These are phyloP conservation scores for Vitis rupestris DNA, from an alignment of 164 flowering plant species.

Conservation along the genomic window DNA sequence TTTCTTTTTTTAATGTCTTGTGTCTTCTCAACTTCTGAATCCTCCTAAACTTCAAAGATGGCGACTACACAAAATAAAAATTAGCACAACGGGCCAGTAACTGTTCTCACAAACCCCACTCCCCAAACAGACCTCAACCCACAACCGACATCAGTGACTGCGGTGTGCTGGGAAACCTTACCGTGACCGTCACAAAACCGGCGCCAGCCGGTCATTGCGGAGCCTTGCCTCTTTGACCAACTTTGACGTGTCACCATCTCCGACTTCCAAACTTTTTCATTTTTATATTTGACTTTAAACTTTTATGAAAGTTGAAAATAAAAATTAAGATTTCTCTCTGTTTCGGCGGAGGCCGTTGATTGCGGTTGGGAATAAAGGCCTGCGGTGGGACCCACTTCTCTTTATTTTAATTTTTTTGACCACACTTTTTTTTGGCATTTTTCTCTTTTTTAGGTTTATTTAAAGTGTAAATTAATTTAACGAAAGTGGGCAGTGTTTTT, in stretches of 20 bases:
- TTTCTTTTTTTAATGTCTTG: too few relatives aligned
- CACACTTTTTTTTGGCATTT: slow-evolving; percentile 11
- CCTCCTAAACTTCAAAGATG: too few relatives aligned
- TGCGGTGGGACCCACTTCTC: slow-evolving; percentile 18
- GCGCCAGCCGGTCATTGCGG: slow-evolving; percentile 48
- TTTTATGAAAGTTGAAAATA: background rate
- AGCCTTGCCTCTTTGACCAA: slow-evolving; percentile 40
- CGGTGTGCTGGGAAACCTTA: slow-evolving; percentile 5
- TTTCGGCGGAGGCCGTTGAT: slow-evolving; percentile 62
- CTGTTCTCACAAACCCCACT: too few relatives aligned
- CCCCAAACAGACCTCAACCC: too few relatives aligned
- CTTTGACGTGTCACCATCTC: slow-evolving; percentile 19
- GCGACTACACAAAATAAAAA: too few relatives aligned
- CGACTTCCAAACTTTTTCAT: background rate
- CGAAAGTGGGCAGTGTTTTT: background rate
- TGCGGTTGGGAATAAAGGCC: slow-evolving; percentile 61
- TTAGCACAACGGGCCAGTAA: too few relatives aligned
- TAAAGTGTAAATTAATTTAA: background rate
- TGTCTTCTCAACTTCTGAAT: too few relatives aligned
- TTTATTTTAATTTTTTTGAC: slow-evolving; percentile 21
- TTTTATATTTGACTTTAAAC: background rate
- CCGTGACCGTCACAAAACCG: slow-evolving; percentile 47
- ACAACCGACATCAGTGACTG: background rate
- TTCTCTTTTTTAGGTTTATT: slow-evolving; percentile 5
- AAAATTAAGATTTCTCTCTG: slow-evolving; percentile 1